Base-by-base conservation (phyloP, 2,329 filamentous ascomycete species). In the Fusarium sp. region DNA sequence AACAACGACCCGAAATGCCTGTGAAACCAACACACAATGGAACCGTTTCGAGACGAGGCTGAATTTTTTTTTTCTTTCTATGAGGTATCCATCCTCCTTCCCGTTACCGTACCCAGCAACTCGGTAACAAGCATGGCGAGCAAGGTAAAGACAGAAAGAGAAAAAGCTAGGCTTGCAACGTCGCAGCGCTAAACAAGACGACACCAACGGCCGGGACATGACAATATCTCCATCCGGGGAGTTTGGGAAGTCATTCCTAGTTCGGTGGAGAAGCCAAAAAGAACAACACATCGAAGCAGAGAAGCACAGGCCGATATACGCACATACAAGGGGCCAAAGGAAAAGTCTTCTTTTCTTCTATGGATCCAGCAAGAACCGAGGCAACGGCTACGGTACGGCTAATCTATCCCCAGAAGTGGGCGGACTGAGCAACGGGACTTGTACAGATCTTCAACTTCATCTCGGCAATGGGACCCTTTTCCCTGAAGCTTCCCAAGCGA, bases 61-160 rank as follows among this genome's bases (percentile, higher is more conserved):
- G 65, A n/a, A n/a, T n/a, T n/a, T n/a, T n/a, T n/a, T n/a, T n/a
- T n/a, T n/a, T n/a, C n/a, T n/a, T n/a, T n/a, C n/a, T 28, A 8
- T 36, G 26, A 30, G 30, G 30, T 30, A 30, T 31, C 11, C 20
- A 6, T 15, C 8, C 34, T 45, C 40, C 10, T 46, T 34, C 23
- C 23, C n/a, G 8, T 36, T 57, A n/a, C 34, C 47, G 57, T 50
- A 68, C 64, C 65, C 64, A 67, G 41, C 53, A 65, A 47, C 64
- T 67, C 33, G 65, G 64, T 49, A 62, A 62, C 37, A 49, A 34
- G 30, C 47, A 50, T 50, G 46, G 46, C 42, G 18, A 30, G 15
- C 41, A 44, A 30, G 41, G 41, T 16, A 30, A 30, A 44, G 8
- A 23, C 23, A 45, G 28, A 31, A 42, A 9, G 11, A n/a, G 8